Percentiles rank a stretch among this genome's conserved stretches.
These are phyloP conservation scores for Elasticomyces elasticus DNA, from an alignment of 495 filamentous ascomycete genomes.

Conservation along the genomic window DNA sequence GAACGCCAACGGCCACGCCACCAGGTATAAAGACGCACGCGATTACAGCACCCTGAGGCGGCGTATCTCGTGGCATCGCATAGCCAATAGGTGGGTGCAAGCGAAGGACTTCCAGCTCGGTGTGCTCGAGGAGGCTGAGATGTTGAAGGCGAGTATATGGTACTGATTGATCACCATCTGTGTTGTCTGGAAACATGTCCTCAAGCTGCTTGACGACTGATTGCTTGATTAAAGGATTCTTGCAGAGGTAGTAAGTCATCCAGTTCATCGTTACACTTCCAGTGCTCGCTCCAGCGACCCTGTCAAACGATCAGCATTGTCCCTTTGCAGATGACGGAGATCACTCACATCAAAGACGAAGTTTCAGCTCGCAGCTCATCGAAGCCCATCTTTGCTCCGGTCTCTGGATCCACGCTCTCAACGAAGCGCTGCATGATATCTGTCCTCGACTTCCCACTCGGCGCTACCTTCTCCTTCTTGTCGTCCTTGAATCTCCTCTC, in stretches of 20 bases:
- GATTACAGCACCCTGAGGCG: constrained; percentile 16
- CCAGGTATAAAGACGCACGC: constrained; percentile 15
- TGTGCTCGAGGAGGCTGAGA: constrained; percentile 19
- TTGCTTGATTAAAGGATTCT: constrained; percentile 11
- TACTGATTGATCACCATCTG: constrained; percentile 1
- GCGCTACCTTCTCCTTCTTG: constrained; percentile 1
- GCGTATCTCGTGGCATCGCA: constrained; percentile 20
- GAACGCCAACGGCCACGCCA: constrained; percentile 14
- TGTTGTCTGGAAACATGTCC: constrained; percentile 14
- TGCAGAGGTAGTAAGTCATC: constrained; percentile 24
- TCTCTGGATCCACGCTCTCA: constrained; percentile 21
- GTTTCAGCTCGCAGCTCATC: constrained; percentile 20
- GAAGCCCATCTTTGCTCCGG: constrained; percentile 19
- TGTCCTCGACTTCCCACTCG: constrained; percentile 14
- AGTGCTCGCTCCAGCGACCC: constrained; percentile 11
- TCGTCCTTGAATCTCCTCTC: constrained; percentile 15
- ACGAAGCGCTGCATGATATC: constrained; percentile 25
- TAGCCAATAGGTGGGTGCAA: constrained; percentile 19
- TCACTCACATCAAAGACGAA: constrained; percentile 18
- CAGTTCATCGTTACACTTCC: constrained; percentile 20
- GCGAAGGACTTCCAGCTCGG: constrained; percentile 19
- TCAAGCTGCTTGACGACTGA: constrained; percentile 11
- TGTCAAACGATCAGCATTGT: too few relatives aligned
- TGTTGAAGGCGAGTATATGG: constrained; percentile 16
- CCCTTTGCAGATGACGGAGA: background rate